Evolutionary conservation across 306 rosid genomes (phyloP).

Genomic region (Rosa rugosa): DNA sequence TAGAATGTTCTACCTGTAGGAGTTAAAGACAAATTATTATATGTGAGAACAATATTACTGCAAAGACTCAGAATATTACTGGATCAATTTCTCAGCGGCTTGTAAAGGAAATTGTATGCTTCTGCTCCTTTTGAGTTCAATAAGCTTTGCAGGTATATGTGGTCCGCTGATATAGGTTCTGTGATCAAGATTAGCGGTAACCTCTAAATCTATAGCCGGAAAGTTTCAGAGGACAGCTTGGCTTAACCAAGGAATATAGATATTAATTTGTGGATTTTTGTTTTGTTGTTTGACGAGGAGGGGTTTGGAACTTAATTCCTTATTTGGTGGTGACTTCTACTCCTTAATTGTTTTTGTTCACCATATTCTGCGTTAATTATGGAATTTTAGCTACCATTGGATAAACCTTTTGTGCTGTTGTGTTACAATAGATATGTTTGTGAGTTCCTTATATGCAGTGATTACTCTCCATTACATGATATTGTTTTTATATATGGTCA

Average conservation of each 20-base stretch:
- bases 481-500: not conserved
- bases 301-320: not conserved
- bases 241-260: not conserved
- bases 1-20: not conserved
- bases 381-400: not conserved
- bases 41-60: not conserved
- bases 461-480: not conserved
- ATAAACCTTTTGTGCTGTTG: not conserved
- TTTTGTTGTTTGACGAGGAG: not conserved
- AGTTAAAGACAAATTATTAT: constrained; percentile 8
- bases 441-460: not conserved
- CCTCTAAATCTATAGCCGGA: not conserved
- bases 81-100: not conserved
- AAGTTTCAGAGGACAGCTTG: not conserved
- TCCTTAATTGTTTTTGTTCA: not conserved
- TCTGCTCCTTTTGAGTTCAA: not conserved
- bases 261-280: not conserved
- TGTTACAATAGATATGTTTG: not conserved
- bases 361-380: not conserved
- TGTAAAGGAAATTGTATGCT: not conserved
- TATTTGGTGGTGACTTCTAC: not conserved
- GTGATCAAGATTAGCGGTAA: not conserved
- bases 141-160: not conserved
- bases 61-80: not conserved
- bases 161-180: constrained; percentile 1